phyloP scores from a whole-genome alignment of 257 asterid genomes.

The Buddleja alternifolia region DNA sequence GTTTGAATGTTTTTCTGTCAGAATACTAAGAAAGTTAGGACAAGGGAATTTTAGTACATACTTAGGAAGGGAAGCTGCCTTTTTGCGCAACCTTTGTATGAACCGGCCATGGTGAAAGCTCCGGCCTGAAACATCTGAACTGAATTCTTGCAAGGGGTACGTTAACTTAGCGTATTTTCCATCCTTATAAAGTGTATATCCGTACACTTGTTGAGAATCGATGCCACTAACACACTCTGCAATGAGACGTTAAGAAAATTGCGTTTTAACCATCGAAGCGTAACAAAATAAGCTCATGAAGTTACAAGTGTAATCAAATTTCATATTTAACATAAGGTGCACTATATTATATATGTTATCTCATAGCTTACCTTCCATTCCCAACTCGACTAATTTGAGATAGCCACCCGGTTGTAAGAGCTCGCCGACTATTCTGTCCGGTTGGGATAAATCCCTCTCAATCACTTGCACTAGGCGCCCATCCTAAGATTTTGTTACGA shows the following conservation, averaged over 20 bases:
- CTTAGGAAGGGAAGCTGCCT: slow-evolving; percentile 56
- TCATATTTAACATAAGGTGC: not conserved
- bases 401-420: slow-evolving; percentile 62
- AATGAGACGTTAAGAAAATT: not conserved
- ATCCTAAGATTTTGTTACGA: slow-evolving; percentile 29
- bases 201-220: slow-evolving; percentile 50
- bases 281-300: not conserved
- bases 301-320: not conserved
- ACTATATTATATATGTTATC: not conserved
- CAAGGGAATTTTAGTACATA: slow-evolving; percentile 17
- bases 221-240: slow-evolving; percentile 53
- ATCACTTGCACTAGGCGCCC: slow-evolving; percentile 55
- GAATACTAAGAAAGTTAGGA: not conserved
- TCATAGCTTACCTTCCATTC: slow-evolving; percentile 47
- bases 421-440: slow-evolving; percentile 61
- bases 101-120: slow-evolving; percentile 63
- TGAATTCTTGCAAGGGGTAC: slow-evolving; percentile 47
- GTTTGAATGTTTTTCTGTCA: not conserved
- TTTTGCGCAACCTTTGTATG: slow-evolving; percentile 51
- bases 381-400: slow-evolving; percentile 50
- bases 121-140: slow-evolving; percentile 51
- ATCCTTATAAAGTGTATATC: slow-evolving; percentile 51
- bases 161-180: slow-evolving; percentile 49
- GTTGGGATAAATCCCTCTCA: slow-evolving; percentile 56
- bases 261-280: not conserved